Base-by-base conservation (phyloP, 176 grass and related monocot genomes). In the Cymbopogon citratus region DNA sequence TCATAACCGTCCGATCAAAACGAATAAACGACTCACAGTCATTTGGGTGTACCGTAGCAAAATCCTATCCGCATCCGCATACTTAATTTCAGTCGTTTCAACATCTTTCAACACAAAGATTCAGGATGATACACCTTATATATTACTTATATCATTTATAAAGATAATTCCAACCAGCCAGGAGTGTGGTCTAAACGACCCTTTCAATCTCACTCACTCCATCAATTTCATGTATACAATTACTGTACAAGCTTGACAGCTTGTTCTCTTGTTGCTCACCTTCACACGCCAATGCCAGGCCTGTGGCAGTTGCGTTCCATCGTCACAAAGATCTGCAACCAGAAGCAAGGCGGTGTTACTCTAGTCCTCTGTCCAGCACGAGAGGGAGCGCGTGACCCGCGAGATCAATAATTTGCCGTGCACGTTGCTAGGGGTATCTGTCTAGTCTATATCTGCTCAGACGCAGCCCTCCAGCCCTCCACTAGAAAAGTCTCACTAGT, bases 331-430 rank as follows among this genome's bases (percentile, higher is more conserved):
- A 57, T 57, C 49, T 54, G 49, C 48, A 51, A 51, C 48, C 5
- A 51, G 5, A 51, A 51, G 7, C 16, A 51, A 51, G 46, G 14
- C 46, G 14, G 15, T 49, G 15, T 49, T 49, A 16, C 46, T 49
- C 46, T 49, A 76, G 14, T 59, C 41, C 29, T 45, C 63, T 24
- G 57, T 69, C 35, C 31, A 63, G 5, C 79, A 82, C 64, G 85
- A 63, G 85, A 63, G 72, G 72, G 25, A 35, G n/a, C 46, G 63
- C 78, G 85, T 81, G 85, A 40, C n/a, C 6, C 51, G 6, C 51
- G 51, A 54, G 51, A 54, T 54, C 51, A 59, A 24, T 79, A 65
- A 80, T 66, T 65, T 12, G 3, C 8, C 71, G 38, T 24, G 60
- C 84, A 33, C 40, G 2, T 13, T 73, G 56, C 76, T 7, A 7